Evolutionary conservation across 345 rosid genomes (phyloP).

Genomic region (Adansonia digitata): DNA sequence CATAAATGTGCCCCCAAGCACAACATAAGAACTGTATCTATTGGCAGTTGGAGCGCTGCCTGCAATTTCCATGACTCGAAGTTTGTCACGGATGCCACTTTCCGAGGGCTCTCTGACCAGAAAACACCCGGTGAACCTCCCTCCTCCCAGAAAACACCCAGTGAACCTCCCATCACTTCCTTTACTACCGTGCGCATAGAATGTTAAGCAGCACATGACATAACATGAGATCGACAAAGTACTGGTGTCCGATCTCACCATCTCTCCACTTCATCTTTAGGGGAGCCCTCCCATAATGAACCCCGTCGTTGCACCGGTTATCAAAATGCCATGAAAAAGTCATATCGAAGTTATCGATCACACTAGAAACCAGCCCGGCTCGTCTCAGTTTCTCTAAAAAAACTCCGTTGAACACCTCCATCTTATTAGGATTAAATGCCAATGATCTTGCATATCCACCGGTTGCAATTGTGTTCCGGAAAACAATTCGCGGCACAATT

Average conservation of each 20-base stretch:
- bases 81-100: constrained; percentile 3
- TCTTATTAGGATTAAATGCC: constrained; percentile 80
- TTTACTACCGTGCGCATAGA: constrained; percentile 41
- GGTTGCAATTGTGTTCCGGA: constrained; percentile 75
- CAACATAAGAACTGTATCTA: constrained; percentile 9
- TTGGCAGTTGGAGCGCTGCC: background rate
- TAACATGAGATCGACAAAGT: constrained; percentile 94
- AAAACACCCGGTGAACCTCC: background rate
- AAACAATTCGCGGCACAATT: constrained; percentile 51
- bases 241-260: constrained; percentile 93
- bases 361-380: constrained; percentile 55
- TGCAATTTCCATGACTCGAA: constrained; percentile 3
- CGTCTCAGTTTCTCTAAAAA: constrained; percentile 62
- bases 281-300: constrained; percentile 91
- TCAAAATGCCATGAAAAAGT: constrained; percentile 95
- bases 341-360: constrained; percentile 84
- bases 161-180: background rate
- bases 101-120: constrained; percentile 6
- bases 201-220: constrained; percentile 78
- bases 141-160: too few species aligned
- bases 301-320: constrained; percentile 86
- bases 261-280: constrained; percentile 81
- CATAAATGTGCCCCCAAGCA: background rate
- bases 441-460: constrained; percentile 77
- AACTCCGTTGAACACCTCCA: constrained; percentile 78